phyloP scores from a whole-genome alignment of 441 rosid species.

The Isatis lusitanica region DNA sequence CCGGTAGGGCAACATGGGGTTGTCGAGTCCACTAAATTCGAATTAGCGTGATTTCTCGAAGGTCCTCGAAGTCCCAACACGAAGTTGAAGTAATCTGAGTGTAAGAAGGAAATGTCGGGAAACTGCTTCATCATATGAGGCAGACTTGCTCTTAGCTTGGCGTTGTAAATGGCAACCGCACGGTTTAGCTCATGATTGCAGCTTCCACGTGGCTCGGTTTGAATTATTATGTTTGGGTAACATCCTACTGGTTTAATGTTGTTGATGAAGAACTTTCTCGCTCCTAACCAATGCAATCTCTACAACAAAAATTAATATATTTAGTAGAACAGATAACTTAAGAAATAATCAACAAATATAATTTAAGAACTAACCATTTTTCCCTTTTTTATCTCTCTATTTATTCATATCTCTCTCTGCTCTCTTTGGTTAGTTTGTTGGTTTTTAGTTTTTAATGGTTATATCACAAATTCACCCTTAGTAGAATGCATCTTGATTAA shows the following conservation, averaged over 20 bases:
- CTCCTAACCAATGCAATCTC: conserved; percentile 31
- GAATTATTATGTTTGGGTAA: conserved; percentile 22
- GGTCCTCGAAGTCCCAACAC: conserved; percentile 19
- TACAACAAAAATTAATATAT: neutral
- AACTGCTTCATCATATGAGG: neutral
- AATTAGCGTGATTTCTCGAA: conserved; percentile 1
- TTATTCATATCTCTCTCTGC: too few relatives aligned
- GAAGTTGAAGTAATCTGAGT: conserved; percentile 30
- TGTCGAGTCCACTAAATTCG: conserved; percentile 6
- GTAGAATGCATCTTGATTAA: too few relatives aligned
- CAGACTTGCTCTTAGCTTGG: conserved; percentile 11
- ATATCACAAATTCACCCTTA: too few relatives aligned
- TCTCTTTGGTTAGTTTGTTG: too few relatives aligned
- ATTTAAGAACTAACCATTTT: too few relatives aligned
- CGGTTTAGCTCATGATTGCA: neutral
- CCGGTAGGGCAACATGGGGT: conserved; percentile 29
- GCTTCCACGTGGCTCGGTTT: conserved; percentile 5
- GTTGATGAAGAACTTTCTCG: conserved; percentile 33
- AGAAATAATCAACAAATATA: too few relatives aligned
- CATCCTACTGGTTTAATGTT: conserved; percentile 36
- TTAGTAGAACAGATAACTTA: neutral
- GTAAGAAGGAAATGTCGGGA: neutral
- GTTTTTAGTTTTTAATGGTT: too few relatives aligned
- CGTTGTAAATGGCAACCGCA: conserved; percentile 3
- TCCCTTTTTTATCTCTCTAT: too few relatives aligned